Evolutionary conservation across 805 yeast genomes (phyloP).

Genomic region (Saccharomycopsis malanga): DNA sequence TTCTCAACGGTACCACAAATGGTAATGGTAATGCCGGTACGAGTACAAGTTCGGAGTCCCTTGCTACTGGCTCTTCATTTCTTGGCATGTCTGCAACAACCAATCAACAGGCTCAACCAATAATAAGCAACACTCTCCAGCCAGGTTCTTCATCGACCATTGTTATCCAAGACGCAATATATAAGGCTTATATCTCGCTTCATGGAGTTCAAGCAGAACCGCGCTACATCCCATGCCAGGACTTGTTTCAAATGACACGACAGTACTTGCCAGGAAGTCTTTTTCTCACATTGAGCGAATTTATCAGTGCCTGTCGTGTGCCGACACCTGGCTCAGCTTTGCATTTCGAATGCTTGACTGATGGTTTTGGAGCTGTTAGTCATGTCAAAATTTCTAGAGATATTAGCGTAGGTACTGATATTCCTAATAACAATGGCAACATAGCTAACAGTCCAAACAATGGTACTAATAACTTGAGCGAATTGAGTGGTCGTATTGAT

Average conservation of each 20-base stretch:
- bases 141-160: too few relatives aligned
- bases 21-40: conserved; percentile 1
- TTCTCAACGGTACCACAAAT: not conserved
- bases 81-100: too few relatives aligned
- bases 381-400: not conserved
- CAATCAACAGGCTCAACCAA: too few relatives aligned
- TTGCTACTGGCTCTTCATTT: too few relatives aligned
- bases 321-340: not conserved
- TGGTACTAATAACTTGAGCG: too few relatives aligned
- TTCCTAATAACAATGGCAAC: not conserved
- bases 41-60: not conserved
- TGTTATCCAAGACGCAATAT: not conserved
- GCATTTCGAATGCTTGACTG: not conserved
- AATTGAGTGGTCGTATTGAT: too few relatives aligned
- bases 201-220: not conserved
- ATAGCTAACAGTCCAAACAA: not conserved
- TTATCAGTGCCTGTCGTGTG: conserved; percentile 1
- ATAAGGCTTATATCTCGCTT: not conserved
- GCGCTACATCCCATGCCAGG: not conserved
- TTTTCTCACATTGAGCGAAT: conserved; percentile 3
- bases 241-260: conserved; percentile 11
- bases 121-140: too few relatives aligned
- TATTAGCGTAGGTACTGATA: not conserved
- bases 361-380: not conserved
- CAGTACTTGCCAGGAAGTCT: not conserved